Percentiles rank a stretch among this genome's conserved stretches.
Evolutionary conservation across 345 rosid species (phyloP).

Genomic region (Nasturtium officinale): DNA sequence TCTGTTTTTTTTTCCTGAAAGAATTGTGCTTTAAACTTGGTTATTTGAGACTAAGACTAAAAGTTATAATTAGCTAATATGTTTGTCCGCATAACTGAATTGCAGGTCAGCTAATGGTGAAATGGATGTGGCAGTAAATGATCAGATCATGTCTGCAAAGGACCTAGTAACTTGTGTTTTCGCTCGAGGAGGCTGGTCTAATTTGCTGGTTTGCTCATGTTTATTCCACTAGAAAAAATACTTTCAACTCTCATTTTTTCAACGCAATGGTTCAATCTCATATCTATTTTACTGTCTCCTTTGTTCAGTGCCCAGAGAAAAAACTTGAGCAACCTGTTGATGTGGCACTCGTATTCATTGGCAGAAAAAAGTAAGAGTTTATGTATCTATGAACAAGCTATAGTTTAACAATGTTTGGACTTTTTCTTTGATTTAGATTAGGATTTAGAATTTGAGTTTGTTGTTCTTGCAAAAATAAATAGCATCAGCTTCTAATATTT

Average conservation of each 20-base stretch:
- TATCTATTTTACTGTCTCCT: background rate
- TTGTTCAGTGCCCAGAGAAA: slow-evolving; percentile 62
- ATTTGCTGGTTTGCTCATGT: slow-evolving; percentile 56
- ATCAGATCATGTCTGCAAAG: slow-evolving; percentile 60
- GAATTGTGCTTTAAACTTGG: background rate
- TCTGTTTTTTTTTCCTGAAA: background rate
- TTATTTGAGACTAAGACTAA: background rate
- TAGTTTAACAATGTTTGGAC: too few relatives aligned
- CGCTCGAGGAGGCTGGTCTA: slow-evolving; percentile 78
- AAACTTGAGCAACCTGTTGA: slow-evolving; percentile 26
- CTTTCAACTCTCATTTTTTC: background rate
- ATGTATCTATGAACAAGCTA: background rate
- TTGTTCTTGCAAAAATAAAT: background rate
- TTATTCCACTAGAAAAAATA: background rate
- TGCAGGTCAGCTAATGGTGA: slow-evolving; percentile 35
- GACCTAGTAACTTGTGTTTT: slow-evolving; percentile 72
- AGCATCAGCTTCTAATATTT: background rate
- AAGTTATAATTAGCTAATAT: background rate
- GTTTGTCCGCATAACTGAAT: background rate
- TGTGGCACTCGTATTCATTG: slow-evolving; percentile 79
- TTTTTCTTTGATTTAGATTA: background rate
- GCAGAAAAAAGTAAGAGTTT: slow-evolving; percentile 69
- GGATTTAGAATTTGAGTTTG: background rate
- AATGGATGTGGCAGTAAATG: slow-evolving; percentile 51
- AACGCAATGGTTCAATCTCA: background rate